phyloP scores from a whole-genome alignment of 2,329 filamentous ascomycete species.

The Raffaelea ambrosiae region DNA sequence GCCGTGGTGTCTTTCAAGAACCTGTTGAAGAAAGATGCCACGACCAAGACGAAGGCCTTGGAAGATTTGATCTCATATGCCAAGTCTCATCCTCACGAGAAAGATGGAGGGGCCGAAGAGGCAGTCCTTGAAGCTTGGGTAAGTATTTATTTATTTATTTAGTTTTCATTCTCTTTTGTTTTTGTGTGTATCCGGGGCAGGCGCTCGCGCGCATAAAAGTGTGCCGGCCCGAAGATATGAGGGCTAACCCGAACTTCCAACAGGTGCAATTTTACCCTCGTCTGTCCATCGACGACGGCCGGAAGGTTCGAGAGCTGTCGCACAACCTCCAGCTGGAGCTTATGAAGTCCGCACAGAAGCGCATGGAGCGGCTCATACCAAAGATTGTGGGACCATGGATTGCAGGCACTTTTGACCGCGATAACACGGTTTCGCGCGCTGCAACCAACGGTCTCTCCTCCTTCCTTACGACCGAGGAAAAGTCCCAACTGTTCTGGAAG shows the following conservation, averaged over 20 bases:
- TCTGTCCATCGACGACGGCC: slow-evolving; percentile 80
- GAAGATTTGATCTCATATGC: slow-evolving; percentile 71
- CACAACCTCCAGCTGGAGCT: slow-evolving; percentile 63
- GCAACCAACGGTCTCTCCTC: slow-evolving; percentile 66
- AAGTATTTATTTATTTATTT: too few relatives aligned
- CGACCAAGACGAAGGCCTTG: slow-evolving; percentile 81
- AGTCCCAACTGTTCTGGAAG: slow-evolving; percentile 66
- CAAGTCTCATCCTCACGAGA: slow-evolving; percentile 40
- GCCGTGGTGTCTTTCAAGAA: slow-evolving; percentile 90
- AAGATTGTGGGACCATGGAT: slow-evolving; percentile 83
- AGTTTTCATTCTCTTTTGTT: too few relatives aligned
- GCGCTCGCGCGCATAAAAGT: too few relatives aligned
- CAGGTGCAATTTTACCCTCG: slow-evolving; percentile 82
- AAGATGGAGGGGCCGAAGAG: slow-evolving; percentile 63
- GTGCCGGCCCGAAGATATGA: too few relatives aligned
- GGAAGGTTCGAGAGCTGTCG: slow-evolving; percentile 78
- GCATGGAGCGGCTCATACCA: slow-evolving; percentile 72
- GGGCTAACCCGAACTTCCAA: too few relatives aligned
- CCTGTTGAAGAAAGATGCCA: slow-evolving; percentile 83
- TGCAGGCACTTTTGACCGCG: slow-evolving; percentile 78
- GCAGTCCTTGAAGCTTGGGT: slow-evolving; percentile 80
- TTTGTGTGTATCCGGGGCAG: too few relatives aligned
- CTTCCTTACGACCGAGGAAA: slow-evolving; percentile 74
- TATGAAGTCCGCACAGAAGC: slow-evolving; percentile 61
- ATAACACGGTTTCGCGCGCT: slow-evolving; percentile 66